Evolutionary conservation across 768 basidiomycete genomes (phyloP), one percentile per base, ranked within the genome.

Genomic region (Lyophyllum semitale): DNA sequence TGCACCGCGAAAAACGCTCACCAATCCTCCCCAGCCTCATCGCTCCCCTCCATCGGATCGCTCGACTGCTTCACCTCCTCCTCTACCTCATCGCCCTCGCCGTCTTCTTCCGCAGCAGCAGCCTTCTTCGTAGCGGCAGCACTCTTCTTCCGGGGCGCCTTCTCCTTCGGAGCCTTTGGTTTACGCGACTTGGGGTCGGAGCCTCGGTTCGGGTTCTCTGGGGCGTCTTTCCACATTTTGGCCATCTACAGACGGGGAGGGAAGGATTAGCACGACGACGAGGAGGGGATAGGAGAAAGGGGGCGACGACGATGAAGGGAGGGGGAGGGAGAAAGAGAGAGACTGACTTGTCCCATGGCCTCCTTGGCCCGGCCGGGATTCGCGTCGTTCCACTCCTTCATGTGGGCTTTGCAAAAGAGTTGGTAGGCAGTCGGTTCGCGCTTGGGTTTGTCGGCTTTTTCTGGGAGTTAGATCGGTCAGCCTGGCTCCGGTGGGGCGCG

Each of bases 181-280:
- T 79, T 81, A 44, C 69, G 75, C n/a, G 77, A 18, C 57, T 79
- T 82, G 29, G 74, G 64, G 17, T 77, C 78, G 54, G 82, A 76
- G 18, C 84, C 85, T 23, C 83, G 79, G 55, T 84, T 86, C 1
- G 85, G 84, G 63, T 87, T 87, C 63, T 85, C 84, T 1, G 82
- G 82, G 0, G 85, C 76, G 53, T 84, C 77, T 42, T 71, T 76
- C 85, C 85, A 87, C 52, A 82, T 52, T 0, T 65, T 71, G 5
- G 78, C 84, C 57, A 87, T 83, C 85, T 87, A 59, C 1, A 29
- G 22, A 44, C 25, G 43, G 23, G 46, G 25, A 51, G 50, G 27
- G n/a, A 48, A 32, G 17, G 35, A 20, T 38, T 8, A 32, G n/a
- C 18, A 20, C 8, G 11, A 29, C 4, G 33, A 8, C 15, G 23